Evolutionary conservation across 768 basidiomycete species (phyloP), one percentile per base, ranked within the genome.

Genomic region (Russula emetica): DNA sequence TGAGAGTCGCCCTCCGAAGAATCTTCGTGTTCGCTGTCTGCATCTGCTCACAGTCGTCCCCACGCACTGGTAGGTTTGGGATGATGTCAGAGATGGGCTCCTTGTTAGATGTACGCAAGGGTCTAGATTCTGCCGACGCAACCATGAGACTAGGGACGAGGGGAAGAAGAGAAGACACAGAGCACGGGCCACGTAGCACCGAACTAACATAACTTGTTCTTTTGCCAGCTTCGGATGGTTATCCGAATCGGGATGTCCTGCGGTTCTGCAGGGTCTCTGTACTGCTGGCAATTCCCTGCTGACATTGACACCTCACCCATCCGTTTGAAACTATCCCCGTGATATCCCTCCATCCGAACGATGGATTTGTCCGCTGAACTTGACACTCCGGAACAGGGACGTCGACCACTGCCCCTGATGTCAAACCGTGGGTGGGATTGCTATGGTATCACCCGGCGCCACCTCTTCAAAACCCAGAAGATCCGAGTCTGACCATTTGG

Each of bases 1-100:
- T 68, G 38, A 59, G 58, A 45, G 51, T 50, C 22, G 67, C 67
- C 4, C 45, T 59, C 20, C 28, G 47, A 38, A 53, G 57, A 3
- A 58, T 55, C 2, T 55, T 30, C 24, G 42, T 40, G 34, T 68
- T 49, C 16, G 42, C 36, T 11, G 49, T 9, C 26, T 14, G 49
- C 32, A 8, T 32, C 32, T 8, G 30, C 6, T 32, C 32, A 32
- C 16, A 40, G 1, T 56, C 53, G 24, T 55, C 28, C 8, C 47
- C 47, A 4, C 28, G 60, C 14, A 9, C 32, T 32, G 7, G 32
- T 32, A 56, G 18, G 24, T 38, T 47, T 14, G 53, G 54, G 18
- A 51, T 9, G 24, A 20, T 22, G 42, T 53, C 42, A 6, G 54
- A 36, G 38, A 34, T 52, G 30, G 9, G 18, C 9, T 61, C 63